Evolutionary conservation across 495 filamentous ascomycete genomes (phyloP).

Genomic region (Talaromyces wortmannii): DNA sequence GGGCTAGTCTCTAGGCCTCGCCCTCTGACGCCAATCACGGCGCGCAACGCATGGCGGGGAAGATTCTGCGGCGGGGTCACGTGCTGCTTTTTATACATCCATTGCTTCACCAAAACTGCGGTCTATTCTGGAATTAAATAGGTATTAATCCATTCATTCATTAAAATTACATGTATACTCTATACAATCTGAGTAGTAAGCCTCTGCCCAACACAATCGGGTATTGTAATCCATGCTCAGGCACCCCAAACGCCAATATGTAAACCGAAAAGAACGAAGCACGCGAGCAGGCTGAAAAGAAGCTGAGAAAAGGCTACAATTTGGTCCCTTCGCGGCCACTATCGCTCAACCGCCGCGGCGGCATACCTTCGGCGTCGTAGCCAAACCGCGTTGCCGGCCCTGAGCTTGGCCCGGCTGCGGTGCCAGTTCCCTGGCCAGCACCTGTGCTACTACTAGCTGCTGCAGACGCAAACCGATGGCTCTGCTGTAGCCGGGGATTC

Average conservation of each 20-base stretch:
- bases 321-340: slow-evolving; percentile 40
- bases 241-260: too few relatives aligned
- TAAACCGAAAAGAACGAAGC: too few relatives aligned
- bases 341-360: slow-evolving; percentile 31
- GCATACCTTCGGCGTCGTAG: slow-evolving; percentile 17
- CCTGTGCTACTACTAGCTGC: too few relatives aligned
- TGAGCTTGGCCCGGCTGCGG: slow-evolving; percentile 14
- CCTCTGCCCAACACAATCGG: too few relatives aligned
- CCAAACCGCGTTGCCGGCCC: slow-evolving; percentile 9
- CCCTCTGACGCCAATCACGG: not conserved
- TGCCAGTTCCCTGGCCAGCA: slow-evolving; percentile 6
- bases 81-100: not conserved
- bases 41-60: not conserved
- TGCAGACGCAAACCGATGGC: slow-evolving; percentile 8
- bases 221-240: too few relatives aligned
- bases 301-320: slow-evolving; percentile 9
- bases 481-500: slow-evolving; percentile 49
- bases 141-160: not conserved
- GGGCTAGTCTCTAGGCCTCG: not conserved
- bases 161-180: not conserved
- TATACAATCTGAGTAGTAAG: too few relatives aligned
- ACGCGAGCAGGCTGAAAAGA: too few relatives aligned
- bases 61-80: not conserved
- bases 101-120: not conserved
- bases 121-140: not conserved